Conservation (phyloP, 345 rosid species). For the Hibiscus tridactylites region DNA sequence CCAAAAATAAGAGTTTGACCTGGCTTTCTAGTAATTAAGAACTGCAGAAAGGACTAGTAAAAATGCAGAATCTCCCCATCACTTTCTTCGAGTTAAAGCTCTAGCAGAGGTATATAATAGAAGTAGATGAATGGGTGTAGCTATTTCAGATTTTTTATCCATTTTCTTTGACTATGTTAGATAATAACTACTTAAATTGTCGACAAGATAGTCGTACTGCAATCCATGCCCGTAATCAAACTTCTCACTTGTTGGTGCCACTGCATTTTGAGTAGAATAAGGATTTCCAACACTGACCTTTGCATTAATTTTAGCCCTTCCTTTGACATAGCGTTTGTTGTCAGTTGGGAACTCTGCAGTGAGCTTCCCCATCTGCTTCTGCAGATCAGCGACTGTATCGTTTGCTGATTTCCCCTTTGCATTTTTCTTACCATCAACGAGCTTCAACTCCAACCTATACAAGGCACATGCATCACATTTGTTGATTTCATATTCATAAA, state of each 20-base stretch:
- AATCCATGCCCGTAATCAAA: constrained; percentile 47
- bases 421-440: constrained; percentile 82
- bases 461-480: constrained; percentile 90
- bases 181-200: constrained; percentile 55
- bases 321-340: constrained; percentile 66
- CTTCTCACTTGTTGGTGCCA: constrained; percentile 39
- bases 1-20: constrained; percentile 15
- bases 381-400: constrained; percentile 88
- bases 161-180: constrained; percentile 24
- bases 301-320: constrained; percentile 47
- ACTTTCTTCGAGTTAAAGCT: constrained; percentile 7
- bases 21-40: constrained; percentile 19
- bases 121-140: not conserved
- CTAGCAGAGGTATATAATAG: not conserved
- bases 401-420: constrained; percentile 61
- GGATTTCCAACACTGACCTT: constrained; percentile 32
- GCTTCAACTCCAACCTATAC: constrained; percentile 92
- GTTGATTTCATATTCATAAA: constrained; percentile 95
- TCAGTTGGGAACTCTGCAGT: constrained; percentile 87
- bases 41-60: constrained; percentile 1
- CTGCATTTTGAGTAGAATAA: constrained; percentile 38
- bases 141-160: not conserved
- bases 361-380: constrained; percentile 97
- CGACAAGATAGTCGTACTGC: constrained; percentile 62
- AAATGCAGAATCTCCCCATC: constrained; percentile 12